phyloP scores from a whole-genome alignment of 129 eudicot species.

The Helianthus annuus region DNA sequence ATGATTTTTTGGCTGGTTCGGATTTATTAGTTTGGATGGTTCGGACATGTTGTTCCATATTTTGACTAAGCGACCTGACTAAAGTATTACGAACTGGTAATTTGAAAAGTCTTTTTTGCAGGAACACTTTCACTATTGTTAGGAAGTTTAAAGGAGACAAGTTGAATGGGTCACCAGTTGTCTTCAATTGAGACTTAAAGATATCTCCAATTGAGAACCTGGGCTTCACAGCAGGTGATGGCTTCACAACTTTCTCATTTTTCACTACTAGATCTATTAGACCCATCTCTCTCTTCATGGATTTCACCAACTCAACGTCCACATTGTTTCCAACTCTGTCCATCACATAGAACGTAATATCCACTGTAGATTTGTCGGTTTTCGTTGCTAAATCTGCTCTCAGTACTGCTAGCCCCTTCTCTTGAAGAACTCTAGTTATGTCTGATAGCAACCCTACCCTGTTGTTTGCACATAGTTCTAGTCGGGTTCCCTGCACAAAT shows the following conservation, averaged over 20 bases:
- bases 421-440: constrained; percentile 71
- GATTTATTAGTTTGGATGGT: too few species aligned
- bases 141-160: too few species aligned
- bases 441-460: constrained; percentile 85
- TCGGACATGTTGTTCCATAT: too few species aligned
- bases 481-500: constrained; percentile 57
- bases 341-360: constrained; percentile 66
- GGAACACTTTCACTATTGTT: too few species aligned
- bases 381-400: constrained; percentile 72
- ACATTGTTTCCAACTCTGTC: constrained; percentile 63
- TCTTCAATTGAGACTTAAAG: constrained; percentile 59
- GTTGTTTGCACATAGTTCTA: constrained; percentile 63
- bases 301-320: constrained; percentile 56
- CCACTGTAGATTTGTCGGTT: constrained; percentile 48
- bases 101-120: too few species aligned
- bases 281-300: constrained; percentile 72
- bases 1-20: too few species aligned
- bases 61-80: too few species aligned
- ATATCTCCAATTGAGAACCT: constrained; percentile 55
- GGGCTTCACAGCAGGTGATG: constrained; percentile 33
- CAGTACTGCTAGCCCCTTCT: constrained; percentile 67
- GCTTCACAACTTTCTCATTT: constrained; percentile 38
- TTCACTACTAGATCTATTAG: constrained; percentile 58
- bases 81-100: too few species aligned
- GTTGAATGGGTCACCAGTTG: too few species aligned